Base-by-base conservation (phyloP, 1,139 yeast genomes). In the Groenewaldozyma auringiensis region DNA sequence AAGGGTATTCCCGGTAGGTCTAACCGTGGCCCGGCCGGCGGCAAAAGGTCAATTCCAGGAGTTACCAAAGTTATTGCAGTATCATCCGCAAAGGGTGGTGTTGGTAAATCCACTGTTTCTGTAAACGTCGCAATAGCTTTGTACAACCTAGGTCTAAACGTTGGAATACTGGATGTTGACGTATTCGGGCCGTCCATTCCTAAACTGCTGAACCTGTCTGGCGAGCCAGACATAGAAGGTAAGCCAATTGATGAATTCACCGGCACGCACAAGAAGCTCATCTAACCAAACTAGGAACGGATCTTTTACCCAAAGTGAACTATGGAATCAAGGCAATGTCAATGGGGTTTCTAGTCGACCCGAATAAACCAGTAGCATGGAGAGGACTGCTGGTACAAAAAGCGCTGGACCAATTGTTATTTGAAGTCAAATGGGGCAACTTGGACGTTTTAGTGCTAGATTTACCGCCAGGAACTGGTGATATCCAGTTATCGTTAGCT, bases 381-480 rank as follows among this genome's bases (percentile, higher is more conserved):
- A 68, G 95, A 50, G 95, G 95, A 0, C 64, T 85, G 40, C 79
- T 86, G 79, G 92, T 86, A 29, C 87, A 84, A 79, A 86, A 86
- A 60, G 95, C 95, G 0, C 63, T 86, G 25, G 88, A 86, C 54
- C 95, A 86, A 58, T 69, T 86, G 17, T 62, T 86, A 18, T 85
- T 83, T 55, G 95, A 86, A 47, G 95, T 86, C 1, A 75, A 79
- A 45, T 86, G 95, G 95, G 73, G 77, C 6, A 62, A 67, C n/a
- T 63, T 85, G 43, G 95, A 86, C 60, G 73, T 79, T 25, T 68
- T 86, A 45, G 81, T 86, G 1, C 69, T 86, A 16, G 95, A 86
- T 56, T 77, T 86, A 85, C 95, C 95, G 1, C 95, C 95, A 0
- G 95, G 95, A 2, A 86, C 95, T 0, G 95, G 95, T 11, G 95